phyloP scores from a whole-genome alignment of 768 basidiomycete genomes.

The Boletus speciosus region DNA sequence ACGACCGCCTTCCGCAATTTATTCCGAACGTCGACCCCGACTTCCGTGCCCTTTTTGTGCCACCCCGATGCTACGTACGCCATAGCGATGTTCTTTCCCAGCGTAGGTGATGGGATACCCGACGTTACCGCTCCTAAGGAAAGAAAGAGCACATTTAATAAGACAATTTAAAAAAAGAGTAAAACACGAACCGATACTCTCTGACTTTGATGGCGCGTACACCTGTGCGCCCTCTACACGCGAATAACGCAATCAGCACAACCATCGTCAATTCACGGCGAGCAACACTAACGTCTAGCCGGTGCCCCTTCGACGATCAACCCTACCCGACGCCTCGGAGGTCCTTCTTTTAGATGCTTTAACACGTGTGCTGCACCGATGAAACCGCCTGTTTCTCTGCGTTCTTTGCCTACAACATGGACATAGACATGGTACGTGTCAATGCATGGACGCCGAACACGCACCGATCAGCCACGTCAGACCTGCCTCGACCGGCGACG shows the following conservation, averaged over 20 bases:
- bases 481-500: constrained; percentile 86
- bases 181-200: constrained; percentile 55
- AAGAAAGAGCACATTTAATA: constrained; percentile 17
- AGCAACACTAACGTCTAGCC: constrained; percentile 60
- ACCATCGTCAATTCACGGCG: not conserved
- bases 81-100: constrained; percentile 94
- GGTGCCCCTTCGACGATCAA: constrained; percentile 80
- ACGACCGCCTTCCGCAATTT: constrained; percentile 73
- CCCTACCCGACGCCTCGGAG: constrained; percentile 75
- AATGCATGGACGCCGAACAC: constrained; percentile 22
- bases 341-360: constrained; percentile 76
- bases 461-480: constrained; percentile 90
- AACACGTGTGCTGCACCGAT: constrained; percentile 75
- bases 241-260: not conserved
- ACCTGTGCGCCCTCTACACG: constrained; percentile 74
- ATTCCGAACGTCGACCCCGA: constrained; percentile 81
- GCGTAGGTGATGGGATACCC: constrained; percentile 91
- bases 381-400: constrained; percentile 67
- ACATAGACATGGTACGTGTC: not conserved
- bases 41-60: constrained; percentile 88
- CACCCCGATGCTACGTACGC: constrained; percentile 78
- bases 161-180: constrained; percentile 3
- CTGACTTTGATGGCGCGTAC: constrained; percentile 48
- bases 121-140: constrained; percentile 71
- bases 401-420: constrained; percentile 64